A percentile compares a stretch with the other conserved stretches of the same genome.
These are phyloP conservation scores for Ambrosiella cleistominuta DNA, from an alignment of 2,329 filamentous ascomycete genomes.

Conservation along the genomic window DNA sequence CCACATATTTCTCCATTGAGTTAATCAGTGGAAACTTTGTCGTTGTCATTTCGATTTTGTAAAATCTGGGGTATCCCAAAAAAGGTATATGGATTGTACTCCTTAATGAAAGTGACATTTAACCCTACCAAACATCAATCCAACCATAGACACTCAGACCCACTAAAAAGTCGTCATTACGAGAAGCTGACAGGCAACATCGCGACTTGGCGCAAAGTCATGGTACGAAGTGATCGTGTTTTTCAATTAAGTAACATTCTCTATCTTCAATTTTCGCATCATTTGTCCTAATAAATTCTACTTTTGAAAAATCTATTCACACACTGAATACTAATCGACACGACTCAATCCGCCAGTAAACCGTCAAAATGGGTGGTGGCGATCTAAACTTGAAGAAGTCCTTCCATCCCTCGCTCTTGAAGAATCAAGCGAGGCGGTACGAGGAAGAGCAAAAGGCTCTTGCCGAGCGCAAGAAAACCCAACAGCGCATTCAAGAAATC, in stretches of 20 bases:
- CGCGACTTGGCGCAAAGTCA: not conserved
- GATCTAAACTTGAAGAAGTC: conserved; percentile 91
- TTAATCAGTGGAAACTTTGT: too few relatives aligned
- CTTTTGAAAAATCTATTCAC: not conserved
- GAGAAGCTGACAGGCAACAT: not conserved
- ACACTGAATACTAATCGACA: not conserved
- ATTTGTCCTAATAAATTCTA: not conserved
- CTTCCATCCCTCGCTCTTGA: conserved; percentile 82
- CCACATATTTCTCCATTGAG: too few relatives aligned
- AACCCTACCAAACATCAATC: too few relatives aligned
- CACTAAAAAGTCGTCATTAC: not conserved
- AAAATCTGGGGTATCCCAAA: too few relatives aligned
- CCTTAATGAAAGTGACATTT: too few relatives aligned
- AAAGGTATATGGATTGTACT: too few relatives aligned
- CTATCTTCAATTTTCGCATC: not conserved
- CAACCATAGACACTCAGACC: not conserved
- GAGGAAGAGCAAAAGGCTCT: conserved; percentile 83
- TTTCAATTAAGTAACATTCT: not conserved
- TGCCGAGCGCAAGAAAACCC: conserved; percentile 84
- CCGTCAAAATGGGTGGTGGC: conserved; percentile 57
- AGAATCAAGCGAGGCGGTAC: conserved; percentile 82
- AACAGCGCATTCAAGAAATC: conserved; percentile 80
- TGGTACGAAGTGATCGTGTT: not conserved
- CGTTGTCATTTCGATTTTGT: too few relatives aligned
- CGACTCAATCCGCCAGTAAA: not conserved